Evolutionary conservation across 2,329 filamentous ascomycete genomes (phyloP).

Genomic region (Tolypocladium endophyticum): DNA sequence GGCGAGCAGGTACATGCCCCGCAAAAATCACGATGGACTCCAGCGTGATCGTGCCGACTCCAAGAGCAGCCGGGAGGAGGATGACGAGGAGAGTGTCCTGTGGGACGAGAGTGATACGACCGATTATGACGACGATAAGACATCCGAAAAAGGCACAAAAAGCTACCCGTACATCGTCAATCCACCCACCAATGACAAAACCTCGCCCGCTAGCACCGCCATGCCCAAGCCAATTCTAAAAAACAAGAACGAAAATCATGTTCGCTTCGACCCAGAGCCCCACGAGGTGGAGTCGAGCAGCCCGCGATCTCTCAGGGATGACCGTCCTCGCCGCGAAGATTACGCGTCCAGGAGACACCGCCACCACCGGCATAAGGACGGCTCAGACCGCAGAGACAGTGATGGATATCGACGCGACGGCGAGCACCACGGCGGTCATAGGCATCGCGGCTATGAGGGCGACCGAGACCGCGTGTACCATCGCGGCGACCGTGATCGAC

Average conservation of each 20-base stretch:
- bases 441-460: slow-evolving; percentile 12
- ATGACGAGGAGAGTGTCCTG: slow-evolving; percentile 18
- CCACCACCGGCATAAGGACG: slow-evolving; percentile 16
- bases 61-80: slow-evolving; percentile 21
- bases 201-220: slow-evolving; percentile 23
- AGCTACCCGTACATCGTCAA: slow-evolving; percentile 26
- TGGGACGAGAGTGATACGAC: slow-evolving; percentile 20
- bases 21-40: slow-evolving; percentile 5
- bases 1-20: slow-evolving; percentile 5
- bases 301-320: slow-evolving; percentile 18
- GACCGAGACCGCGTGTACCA: slow-evolving; percentile 30
- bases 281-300: slow-evolving; percentile 28
- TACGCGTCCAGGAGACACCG: slow-evolving; percentile 10
- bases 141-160: slow-evolving; percentile 17
- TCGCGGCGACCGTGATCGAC: slow-evolving; percentile 26
- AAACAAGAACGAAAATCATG: slow-evolving; percentile 47
- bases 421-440: slow-evolving; percentile 10
- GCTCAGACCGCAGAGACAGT: slow-evolving; percentile 5
- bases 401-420: slow-evolving; percentile 16
- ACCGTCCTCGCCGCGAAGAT: slow-evolving; percentile 16
- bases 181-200: slow-evolving; percentile 20
- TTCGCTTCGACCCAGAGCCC: slow-evolving; percentile 40
- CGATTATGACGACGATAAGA: slow-evolving; percentile 22
- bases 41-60: slow-evolving; percentile 16
- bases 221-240: slow-evolving; percentile 50